Conservation (phyloP, 2,329 filamentous ascomycete genomes). For the Bipolaris cookei region DNA sequence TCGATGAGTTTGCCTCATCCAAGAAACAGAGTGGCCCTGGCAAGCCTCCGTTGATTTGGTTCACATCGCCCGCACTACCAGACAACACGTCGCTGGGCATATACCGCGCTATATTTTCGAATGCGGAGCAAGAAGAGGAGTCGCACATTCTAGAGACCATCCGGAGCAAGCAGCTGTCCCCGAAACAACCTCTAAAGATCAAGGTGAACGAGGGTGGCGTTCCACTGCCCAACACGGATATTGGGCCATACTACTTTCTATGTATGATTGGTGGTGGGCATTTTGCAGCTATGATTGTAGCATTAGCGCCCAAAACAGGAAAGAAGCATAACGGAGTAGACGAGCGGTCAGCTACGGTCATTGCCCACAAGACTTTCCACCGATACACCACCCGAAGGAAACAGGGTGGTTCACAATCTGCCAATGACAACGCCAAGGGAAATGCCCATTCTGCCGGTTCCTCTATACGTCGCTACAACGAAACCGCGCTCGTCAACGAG, state of each 20-base stretch:
- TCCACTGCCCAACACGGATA: conserved; percentile 62
- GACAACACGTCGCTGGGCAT: conserved; percentile 81
- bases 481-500: conserved; percentile 87
- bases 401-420: conserved; percentile 92
- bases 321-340: conserved; percentile 73
- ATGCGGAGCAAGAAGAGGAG: conserved; percentile 70
- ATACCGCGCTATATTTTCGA: conserved; percentile 81
- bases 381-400: conserved; percentile 95
- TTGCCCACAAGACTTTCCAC: conserved; percentile 98
- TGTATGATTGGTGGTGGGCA: conserved; percentile 99
- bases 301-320: conserved; percentile 77
- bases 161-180: conserved; percentile 76
- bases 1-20: conserved; percentile 55
- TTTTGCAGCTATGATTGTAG: conserved; percentile 95
- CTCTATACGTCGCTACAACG: conserved; percentile 88
- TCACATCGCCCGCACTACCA: conserved; percentile 76
- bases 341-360: conserved; percentile 82
- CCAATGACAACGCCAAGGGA: conserved; percentile 93
- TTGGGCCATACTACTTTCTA: conserved; percentile 86
- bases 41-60: conserved; percentile 83
- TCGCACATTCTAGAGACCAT: conserved; percentile 70
- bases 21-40: conserved; percentile 63
- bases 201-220: conserved; percentile 65
- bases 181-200: conserved; percentile 57
- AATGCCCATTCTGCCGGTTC: conserved; percentile 93